Evolutionary conservation across 2,329 filamentous ascomycete genomes (phyloP).

Genomic region (Aureobasidium pullulans): DNA sequence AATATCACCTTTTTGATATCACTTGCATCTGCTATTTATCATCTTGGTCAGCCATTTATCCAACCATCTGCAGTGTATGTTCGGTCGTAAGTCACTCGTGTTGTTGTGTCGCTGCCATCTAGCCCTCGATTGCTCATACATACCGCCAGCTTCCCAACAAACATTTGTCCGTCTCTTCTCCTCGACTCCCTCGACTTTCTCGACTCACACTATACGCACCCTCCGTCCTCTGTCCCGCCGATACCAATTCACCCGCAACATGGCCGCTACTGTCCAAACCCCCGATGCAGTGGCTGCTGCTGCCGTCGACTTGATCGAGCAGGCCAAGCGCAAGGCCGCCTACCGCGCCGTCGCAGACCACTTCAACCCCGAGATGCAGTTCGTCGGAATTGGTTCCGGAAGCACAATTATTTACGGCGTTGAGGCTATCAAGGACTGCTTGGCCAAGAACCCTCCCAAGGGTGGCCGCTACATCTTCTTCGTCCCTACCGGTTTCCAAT

Average conservation of each 20-base stretch:
- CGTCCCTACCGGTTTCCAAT: constrained; percentile 79
- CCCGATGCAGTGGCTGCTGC: not conserved
- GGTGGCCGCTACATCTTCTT: constrained; percentile 65
- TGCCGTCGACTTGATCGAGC: constrained; percentile 45
- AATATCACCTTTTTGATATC: not conserved
- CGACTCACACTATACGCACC: not conserved
- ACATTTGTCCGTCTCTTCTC: not conserved
- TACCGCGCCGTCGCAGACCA: constrained; percentile 67
- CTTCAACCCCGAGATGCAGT: constrained; percentile 53
- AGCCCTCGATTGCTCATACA: not conserved
- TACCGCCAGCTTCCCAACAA: constrained; percentile 1
- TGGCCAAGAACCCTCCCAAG: constrained; percentile 32
- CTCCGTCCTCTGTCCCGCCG: not conserved
- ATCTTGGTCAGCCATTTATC: not conserved
- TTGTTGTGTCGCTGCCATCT: not conserved
- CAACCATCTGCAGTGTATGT: constrained; percentile 3
- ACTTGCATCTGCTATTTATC: not conserved
- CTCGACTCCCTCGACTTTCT: not conserved
- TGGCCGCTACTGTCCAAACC: not conserved
- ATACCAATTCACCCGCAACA: constrained; percentile 1
- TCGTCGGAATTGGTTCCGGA: constrained; percentile 73
- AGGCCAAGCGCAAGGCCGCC: constrained; percentile 68
- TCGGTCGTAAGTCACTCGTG: not conserved
- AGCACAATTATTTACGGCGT: constrained; percentile 80
- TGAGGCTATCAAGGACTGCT: constrained; percentile 62